Base-by-base conservation (phyloP, 1,284 basidiomycete species). In the Trametes versicolor region DNA sequence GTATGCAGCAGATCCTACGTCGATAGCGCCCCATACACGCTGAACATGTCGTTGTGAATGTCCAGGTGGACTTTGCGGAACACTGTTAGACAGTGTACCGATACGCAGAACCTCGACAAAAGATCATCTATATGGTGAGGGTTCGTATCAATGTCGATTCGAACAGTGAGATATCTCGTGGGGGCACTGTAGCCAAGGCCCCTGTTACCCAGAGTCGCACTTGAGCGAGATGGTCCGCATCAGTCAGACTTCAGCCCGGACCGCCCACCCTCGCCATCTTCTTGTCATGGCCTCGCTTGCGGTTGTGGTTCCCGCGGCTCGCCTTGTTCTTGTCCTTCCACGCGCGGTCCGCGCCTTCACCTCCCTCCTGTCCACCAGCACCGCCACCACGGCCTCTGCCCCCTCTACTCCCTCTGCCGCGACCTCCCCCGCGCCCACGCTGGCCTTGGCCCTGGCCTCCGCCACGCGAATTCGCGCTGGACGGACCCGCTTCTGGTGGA, bases 251-350 rank as follows among this genome's bases (percentile, higher is more conserved):
- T 36, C 50, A 73, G 50, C 68, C 66, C 32, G 76, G 77, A 2
- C 73, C 82, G 60, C 85, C 88, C 54, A 76, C 83, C 64, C 81
- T 82, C 0, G 85, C 83, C 88, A 93, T 86, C 78, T 94, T 94
- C 77, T 89, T 92, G 72, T 93, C 92, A 69, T 91, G 89, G 0
- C 89, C 92, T 54, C 88, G 78, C 74, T 89, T 91, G 25, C 91
- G 81, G 69, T 87, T 81, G 69, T 86, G 86, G 69, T 92, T 92
- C 0, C 75, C 87, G 41, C 82, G 77, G 63, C 84, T 85, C 6
- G 87, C 85, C 75, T 92, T 92, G 72, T 90, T 85, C 74, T 85
- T 89, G 68, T 91, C 88, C 71, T 92, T 93, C 82, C 82, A 86
- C 2, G 87, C 87, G 57, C 87, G 81, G 55, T 87, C 88, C 34